These are phyloP conservation scores for Wickerhamomyces xylosicus DNA, from an alignment of 805 yeast species.

Conservation along the genomic window DNA sequence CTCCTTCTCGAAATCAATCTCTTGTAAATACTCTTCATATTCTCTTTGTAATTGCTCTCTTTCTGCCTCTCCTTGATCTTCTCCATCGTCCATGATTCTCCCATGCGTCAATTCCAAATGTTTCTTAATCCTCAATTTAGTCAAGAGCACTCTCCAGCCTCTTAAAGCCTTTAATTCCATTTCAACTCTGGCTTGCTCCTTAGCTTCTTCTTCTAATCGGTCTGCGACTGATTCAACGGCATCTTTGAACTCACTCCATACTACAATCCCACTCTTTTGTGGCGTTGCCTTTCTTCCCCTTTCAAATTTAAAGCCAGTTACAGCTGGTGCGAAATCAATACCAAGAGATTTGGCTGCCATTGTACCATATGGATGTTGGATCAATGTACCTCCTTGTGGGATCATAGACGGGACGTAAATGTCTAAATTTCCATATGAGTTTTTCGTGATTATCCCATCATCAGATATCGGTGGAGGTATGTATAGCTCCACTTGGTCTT, in stretches of 20 bases:
- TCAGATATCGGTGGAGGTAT: slow-evolving; percentile 44
- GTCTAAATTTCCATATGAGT: slow-evolving; percentile 79
- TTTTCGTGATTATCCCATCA: slow-evolving; percentile 63
- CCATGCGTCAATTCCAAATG: slow-evolving; percentile 41
- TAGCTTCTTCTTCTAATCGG: slow-evolving; percentile 33
- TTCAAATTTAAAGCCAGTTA: slow-evolving; percentile 74
- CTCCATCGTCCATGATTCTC: slow-evolving; percentile 7
- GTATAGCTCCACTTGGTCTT: slow-evolving; percentile 65
- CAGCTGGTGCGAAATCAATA: slow-evolving; percentile 81
- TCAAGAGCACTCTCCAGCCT: slow-evolving; percentile 32
- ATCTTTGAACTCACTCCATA: slow-evolving; percentile 49
- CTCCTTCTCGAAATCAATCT: slow-evolving; percentile 11
- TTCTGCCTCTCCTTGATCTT: slow-evolving; percentile 6
- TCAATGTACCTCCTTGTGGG: slow-evolving; percentile 65
- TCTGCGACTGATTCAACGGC: slow-evolving; percentile 46
- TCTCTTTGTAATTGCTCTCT: slow-evolving; percentile 10
- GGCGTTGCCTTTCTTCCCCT: slow-evolving; percentile 42
- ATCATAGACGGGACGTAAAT: slow-evolving; percentile 71
- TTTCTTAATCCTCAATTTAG: slow-evolving; percentile 30
- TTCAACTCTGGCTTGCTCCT: slow-evolving; percentile 28
- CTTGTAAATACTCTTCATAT: slow-evolving; percentile 13
- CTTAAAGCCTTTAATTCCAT: slow-evolving; percentile 38
- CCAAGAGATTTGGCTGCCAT: slow-evolving; percentile 63
- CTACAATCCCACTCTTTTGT: slow-evolving; percentile 63
- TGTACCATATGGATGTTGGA: slow-evolving; percentile 43